A percentile compares a stretch with the other conserved stretches of the same genome.
Conservation (phyloP, 73 alveolate species). For the Paramecium bursaria region DNA sequence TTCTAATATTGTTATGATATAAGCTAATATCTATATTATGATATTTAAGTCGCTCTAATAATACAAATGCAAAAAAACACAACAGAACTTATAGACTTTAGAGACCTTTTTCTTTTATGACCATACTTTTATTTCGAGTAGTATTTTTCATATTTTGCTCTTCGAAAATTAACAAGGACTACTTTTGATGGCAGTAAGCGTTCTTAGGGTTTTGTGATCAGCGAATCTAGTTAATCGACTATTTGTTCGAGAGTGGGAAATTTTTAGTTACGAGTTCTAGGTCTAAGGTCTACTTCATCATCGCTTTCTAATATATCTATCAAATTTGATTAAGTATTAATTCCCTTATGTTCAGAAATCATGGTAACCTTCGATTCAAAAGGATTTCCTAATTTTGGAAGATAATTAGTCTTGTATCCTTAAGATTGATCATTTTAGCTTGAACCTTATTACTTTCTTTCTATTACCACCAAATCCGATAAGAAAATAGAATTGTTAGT, state of each 20-base stretch:
- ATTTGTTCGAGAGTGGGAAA: slow-evolving; percentile 46
- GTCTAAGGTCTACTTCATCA: slow-evolving; percentile 43
- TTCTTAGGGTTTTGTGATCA: slow-evolving; percentile 14
- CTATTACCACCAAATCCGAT: slow-evolving; percentile 33
- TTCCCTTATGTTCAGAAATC: slow-evolving; percentile 13
- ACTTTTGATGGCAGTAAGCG: not conserved
- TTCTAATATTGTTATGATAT: not conserved
- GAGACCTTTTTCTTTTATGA: not conserved
- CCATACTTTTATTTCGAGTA: not conserved
- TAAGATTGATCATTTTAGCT: no score
- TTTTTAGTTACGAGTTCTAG: slow-evolving; percentile 13
- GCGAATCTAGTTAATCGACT: slow-evolving; percentile 4
- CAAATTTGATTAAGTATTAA: slow-evolving; percentile 31
- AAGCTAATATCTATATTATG: slow-evolving; percentile 11
- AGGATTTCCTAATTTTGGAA: slow-evolving; percentile 4
- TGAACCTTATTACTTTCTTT: no score
- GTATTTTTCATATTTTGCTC: slow-evolving; percentile 48
- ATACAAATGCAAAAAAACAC: slow-evolving; percentile 42
- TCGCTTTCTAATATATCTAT: slow-evolving; percentile 53
- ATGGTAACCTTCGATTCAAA: not conserved
- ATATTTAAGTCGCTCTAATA: slow-evolving; percentile 15
- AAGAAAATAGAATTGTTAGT: slow-evolving; percentile 26
- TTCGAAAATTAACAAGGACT: not conserved
- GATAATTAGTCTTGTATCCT: not conserved
- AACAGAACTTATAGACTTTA: not conserved